A percentile compares a stretch with the other conserved stretches of the same genome.
phyloP scores from a whole-genome alignment of 257 asterid genomes.

The Salvia rosmarinus region DNA sequence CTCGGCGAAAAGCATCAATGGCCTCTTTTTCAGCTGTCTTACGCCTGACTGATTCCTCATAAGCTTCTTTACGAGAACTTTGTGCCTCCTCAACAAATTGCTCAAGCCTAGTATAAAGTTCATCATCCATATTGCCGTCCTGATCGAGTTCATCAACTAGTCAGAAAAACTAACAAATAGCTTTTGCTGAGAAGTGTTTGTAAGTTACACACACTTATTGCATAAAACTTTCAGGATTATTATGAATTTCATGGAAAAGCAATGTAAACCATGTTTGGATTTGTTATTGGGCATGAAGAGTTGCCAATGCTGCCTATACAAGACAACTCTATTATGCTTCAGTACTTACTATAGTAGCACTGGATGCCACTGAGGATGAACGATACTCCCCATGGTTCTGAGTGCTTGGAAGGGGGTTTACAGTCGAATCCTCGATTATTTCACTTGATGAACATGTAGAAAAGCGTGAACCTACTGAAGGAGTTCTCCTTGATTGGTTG shows the following conservation, averaged over 20 bases:
- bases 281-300: not conserved
- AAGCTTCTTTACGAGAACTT: slow-evolving; percentile 70
- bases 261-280: not conserved
- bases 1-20: slow-evolving; percentile 55
- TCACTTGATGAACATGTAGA: slow-evolving; percentile 60
- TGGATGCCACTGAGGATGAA: slow-evolving; percentile 41
- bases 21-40: slow-evolving; percentile 76
- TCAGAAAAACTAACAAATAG: slow-evolving; percentile 28
- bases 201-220: slow-evolving; percentile 12
- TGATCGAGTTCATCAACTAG: slow-evolving; percentile 44
- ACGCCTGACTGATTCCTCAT: slow-evolving; percentile 65
- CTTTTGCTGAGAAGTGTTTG: not conserved
- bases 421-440: slow-evolving; percentile 43
- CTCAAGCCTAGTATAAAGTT: slow-evolving; percentile 61
- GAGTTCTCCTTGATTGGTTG: slow-evolving; percentile 49
- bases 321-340: not conserved
- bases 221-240: not conserved
- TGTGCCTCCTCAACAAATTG: slow-evolving; percentile 71
- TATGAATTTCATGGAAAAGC: slow-evolving; percentile 1
- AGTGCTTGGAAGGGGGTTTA: slow-evolving; percentile 37
- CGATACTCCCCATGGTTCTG: slow-evolving; percentile 29
- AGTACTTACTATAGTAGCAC: slow-evolving; percentile 54
- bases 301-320: slow-evolving; percentile 4
- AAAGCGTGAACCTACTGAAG: slow-evolving; percentile 57
- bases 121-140: slow-evolving; percentile 58